Evolutionary conservation across 2,329 filamentous ascomycete genomes (phyloP).

Genomic region (Epichloe hybrida): DNA sequence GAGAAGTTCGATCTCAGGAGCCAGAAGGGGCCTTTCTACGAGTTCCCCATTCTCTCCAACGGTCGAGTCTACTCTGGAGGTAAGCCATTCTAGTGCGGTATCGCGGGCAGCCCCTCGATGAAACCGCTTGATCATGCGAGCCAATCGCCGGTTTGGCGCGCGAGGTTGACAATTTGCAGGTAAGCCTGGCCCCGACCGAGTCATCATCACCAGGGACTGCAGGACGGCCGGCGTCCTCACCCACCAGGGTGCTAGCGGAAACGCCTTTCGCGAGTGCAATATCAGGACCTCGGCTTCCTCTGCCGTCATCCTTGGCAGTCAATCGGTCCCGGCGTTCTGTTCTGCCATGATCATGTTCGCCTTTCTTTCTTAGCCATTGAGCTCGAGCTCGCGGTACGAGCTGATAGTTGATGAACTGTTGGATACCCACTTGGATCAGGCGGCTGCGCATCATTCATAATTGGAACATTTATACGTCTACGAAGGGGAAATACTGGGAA

Average conservation of each 20-base stretch:
- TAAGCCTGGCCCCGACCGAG: slow-evolving; percentile 48
- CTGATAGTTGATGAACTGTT: neutral
- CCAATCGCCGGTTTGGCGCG: neutral
- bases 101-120: too few relatives aligned
- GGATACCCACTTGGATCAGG: slow-evolving; percentile 14
- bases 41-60: slow-evolving; percentile 45
- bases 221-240: slow-evolving; percentile 48
- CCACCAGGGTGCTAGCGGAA: slow-evolving; percentile 22
- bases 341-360: neutral
- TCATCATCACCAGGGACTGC: slow-evolving; percentile 43
- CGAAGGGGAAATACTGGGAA: too few relatives aligned
- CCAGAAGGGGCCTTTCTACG: slow-evolving; percentile 44
- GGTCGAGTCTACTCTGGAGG: slow-evolving; percentile 39
- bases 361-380: neutral
- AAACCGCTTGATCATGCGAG: neutral
- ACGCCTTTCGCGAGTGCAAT: slow-evolving; percentile 4
- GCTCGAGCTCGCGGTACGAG: neutral
- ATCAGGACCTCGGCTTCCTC: neutral
- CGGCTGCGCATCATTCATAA: too few relatives aligned
- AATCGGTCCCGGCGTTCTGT: neutral
- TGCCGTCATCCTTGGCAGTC: neutral
- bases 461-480: too few relatives aligned
- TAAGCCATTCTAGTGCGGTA: slow-evolving; percentile 14
- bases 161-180: slow-evolving; percentile 21
- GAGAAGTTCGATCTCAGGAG: slow-evolving; percentile 47